A percentile compares a stretch with the other conserved stretches of the same genome.
phyloP scores from a whole-genome alignment of 805 yeast species.

The Maudiozyma turicensis region DNA sequence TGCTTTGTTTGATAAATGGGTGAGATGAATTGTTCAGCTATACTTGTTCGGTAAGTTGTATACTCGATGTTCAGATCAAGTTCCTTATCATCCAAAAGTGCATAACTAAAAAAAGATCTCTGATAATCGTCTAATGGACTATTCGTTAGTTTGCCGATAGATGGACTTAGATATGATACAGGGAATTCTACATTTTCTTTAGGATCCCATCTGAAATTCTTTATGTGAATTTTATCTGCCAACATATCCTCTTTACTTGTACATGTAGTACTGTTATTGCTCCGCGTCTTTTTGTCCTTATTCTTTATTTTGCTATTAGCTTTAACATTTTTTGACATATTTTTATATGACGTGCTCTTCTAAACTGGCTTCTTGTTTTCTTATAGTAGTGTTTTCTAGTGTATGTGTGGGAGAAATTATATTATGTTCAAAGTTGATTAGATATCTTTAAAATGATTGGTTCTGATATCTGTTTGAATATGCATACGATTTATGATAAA shows the following conservation, averaged over 20 bases:
- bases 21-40: neutral
- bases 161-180: constrained; percentile 4
- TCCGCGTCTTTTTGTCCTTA: neutral
- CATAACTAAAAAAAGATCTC: constrained; percentile 14
- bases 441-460: too few relatives aligned
- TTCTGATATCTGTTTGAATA: too few relatives aligned
- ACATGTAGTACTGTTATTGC: neutral
- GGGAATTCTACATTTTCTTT: constrained; percentile 5
- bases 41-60: neutral
- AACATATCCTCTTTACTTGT: neutral
- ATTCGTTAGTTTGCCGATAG: constrained; percentile 12
- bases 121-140: constrained; percentile 25
- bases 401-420: too few relatives aligned
- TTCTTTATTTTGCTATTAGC: neutral
- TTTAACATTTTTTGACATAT: neutral
- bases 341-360: neutral
- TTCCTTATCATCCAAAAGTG: constrained; percentile 4
- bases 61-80: neutral
- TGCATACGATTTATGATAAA: too few relatives aligned
- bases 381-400: too few relatives aligned
- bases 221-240: neutral
- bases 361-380: too few relatives aligned
- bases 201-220: neutral
- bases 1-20: constrained; percentile 1
- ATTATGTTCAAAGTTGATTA: too few relatives aligned